These are phyloP conservation scores for Zasmidium citrigriseum DNA, from an alignment of 2,329 filamentous ascomycete genomes.

Conservation along the genomic window DNA sequence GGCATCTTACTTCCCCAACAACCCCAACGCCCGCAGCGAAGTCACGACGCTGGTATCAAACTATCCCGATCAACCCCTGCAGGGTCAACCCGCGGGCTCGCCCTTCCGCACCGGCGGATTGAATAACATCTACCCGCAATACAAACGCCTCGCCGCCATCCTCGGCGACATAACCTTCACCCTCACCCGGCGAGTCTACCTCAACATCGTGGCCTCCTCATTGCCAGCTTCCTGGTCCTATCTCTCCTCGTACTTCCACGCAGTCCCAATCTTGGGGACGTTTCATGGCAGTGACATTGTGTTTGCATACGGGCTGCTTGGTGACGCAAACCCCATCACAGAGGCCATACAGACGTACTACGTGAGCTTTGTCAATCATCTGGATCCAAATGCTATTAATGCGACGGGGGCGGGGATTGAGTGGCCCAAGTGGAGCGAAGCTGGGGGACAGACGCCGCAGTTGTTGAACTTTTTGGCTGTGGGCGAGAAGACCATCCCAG, in stretches of 20 bases:
- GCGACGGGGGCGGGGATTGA: constrained; percentile 37
- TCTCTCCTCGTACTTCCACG: constrained; percentile 70
- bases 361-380: constrained; percentile 68
- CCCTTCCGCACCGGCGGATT: constrained; percentile 69
- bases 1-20: constrained; percentile 52
- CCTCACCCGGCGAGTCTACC: constrained; percentile 66
- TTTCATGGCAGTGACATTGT: constrained; percentile 63
- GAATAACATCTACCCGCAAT: constrained; percentile 73
- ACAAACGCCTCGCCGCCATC: constrained; percentile 74
- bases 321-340: constrained; percentile 16
- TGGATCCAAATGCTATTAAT: constrained; percentile 65
- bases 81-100: constrained; percentile 59
- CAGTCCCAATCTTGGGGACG: constrained; percentile 71
- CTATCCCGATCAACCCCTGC: constrained; percentile 56
- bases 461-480: constrained; percentile 53
- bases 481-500: constrained; percentile 41
- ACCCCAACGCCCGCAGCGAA: constrained; percentile 40
- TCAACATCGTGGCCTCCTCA: constrained; percentile 46
- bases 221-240: constrained; percentile 71
- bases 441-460: constrained; percentile 31
- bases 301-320: constrained; percentile 12
- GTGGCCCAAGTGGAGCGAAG: constrained; percentile 58
- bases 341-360: constrained; percentile 68
- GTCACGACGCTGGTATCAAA: constrained; percentile 60
- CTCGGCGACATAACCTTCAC: constrained; percentile 74